These are phyloP conservation scores for Cladosporium sp. DNA, from an alignment of 2,329 filamentous ascomycete species.

Conservation along the genomic window DNA sequence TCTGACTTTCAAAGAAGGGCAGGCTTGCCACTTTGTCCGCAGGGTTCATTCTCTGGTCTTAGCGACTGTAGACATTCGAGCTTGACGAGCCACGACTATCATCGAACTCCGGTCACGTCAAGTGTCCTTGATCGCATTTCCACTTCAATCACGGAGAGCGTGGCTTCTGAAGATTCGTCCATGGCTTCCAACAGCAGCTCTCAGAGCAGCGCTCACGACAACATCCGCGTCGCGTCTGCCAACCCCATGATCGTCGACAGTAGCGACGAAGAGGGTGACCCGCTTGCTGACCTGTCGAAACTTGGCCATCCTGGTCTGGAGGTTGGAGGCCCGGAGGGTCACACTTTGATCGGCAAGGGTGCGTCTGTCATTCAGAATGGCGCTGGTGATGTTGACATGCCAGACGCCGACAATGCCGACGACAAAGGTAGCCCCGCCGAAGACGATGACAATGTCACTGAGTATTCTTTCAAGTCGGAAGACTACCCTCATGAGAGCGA, in stretches of 20 bases:
- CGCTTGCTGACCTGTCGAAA: neutral
- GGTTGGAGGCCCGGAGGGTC: too few relatives aligned
- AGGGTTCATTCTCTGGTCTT: too few relatives aligned
- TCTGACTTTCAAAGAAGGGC: too few relatives aligned
- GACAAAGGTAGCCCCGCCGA: neutral
- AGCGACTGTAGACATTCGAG: neutral
- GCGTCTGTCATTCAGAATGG: too few relatives aligned
- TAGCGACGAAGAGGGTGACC: neutral
- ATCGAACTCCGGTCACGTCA: too few relatives aligned
- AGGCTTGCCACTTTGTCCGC: too few relatives aligned
- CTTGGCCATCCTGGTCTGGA: neutral
- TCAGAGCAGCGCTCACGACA: neutral
- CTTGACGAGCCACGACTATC: too few relatives aligned
- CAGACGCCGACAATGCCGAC: neutral
- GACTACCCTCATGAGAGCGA: constrained; percentile 13
- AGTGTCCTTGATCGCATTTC: too few relatives aligned
- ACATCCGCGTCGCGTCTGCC: neutral
- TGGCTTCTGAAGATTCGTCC: too few relatives aligned
- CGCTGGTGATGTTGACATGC: neutral
- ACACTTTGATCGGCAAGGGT: too few relatives aligned
- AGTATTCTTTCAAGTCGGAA: constrained; percentile 17
- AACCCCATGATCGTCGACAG: neutral
- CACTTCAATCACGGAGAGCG: too few relatives aligned
- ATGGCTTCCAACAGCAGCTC: neutral
- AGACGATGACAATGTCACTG: constrained; percentile 12